Conservation (phyloP, 768 basidiomycete species). For the Plicaturopsis crispa region DNA sequence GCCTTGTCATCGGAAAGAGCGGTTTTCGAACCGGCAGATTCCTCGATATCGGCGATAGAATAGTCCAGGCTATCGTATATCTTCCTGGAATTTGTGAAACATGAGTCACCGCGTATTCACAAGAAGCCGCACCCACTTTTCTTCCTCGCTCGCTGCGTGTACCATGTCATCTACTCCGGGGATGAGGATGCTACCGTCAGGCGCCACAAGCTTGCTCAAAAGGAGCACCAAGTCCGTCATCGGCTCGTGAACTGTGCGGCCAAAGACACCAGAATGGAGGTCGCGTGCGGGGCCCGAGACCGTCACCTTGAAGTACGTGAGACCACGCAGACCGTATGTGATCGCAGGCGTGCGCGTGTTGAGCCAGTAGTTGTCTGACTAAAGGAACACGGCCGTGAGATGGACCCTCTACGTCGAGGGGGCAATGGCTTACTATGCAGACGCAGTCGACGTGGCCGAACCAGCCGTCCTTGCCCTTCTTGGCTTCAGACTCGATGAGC, state of each 20-base stretch:
- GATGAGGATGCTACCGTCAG: constrained; percentile 57
- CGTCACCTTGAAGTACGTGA: constrained; percentile 57
- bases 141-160: constrained; percentile 47
- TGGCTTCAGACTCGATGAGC: constrained; percentile 49
- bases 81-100: constrained; percentile 19
- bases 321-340: constrained; percentile 64
- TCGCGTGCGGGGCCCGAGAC: constrained; percentile 59
- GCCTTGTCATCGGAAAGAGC: constrained; percentile 44
- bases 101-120: neutral
- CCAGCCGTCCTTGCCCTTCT: constrained; percentile 42
- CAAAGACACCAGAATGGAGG: constrained; percentile 64
- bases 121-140: constrained; percentile 29
- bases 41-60: constrained; percentile 42
- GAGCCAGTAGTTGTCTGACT: constrained; percentile 70
- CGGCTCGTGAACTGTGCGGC: constrained; percentile 60
- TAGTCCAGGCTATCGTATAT: constrained; percentile 57
- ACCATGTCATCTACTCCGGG: constrained; percentile 70
- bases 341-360: constrained; percentile 46
- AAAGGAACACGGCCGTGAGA: neutral
- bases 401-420: neutral
- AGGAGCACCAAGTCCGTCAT: constrained; percentile 71
- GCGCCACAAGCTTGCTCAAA: constrained; percentile 61
- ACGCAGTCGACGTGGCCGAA: constrained; percentile 63
- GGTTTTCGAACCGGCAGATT: constrained; percentile 45
- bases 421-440: constrained; percentile 45